A percentile compares a stretch with the other conserved stretches of the same genome.
Conservation (phyloP, 345 rosid genomes). For the Raphanus raphanistrum region DNA sequence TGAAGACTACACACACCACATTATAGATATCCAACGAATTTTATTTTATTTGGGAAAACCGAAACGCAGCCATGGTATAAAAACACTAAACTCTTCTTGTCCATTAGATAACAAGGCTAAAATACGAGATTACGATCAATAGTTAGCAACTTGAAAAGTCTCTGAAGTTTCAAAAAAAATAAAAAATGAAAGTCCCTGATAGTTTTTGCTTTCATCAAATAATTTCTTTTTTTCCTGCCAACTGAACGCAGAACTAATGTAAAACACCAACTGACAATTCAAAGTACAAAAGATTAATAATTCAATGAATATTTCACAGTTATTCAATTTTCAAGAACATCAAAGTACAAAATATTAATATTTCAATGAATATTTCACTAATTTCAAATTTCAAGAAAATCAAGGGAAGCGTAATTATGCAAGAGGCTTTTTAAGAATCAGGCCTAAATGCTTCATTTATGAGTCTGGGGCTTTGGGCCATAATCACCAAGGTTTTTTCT, state of each 20-base stretch:
- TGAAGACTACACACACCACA: no score
- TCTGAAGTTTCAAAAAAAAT: background rate
- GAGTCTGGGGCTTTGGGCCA: background rate
- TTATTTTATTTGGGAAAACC: background rate
- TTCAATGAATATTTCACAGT: background rate
- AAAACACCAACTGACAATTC: background rate
- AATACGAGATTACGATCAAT: background rate
- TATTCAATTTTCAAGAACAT: background rate
- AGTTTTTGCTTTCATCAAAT: background rate
- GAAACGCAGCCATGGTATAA: background rate
- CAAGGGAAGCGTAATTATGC: background rate
- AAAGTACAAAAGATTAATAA: background rate
- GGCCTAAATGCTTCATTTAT: conserved; percentile 2
- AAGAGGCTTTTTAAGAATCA: background rate
- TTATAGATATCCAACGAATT: no score
- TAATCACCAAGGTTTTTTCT: background rate
- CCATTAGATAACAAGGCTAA: background rate
- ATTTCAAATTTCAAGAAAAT: background rate
- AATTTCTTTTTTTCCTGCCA: background rate
- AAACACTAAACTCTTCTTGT: background rate
- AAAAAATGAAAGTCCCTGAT: background rate
- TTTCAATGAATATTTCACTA: background rate
- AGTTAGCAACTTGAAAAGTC: background rate
- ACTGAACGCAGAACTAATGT: background rate
- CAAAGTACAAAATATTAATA: background rate